phyloP scores from a whole-genome alignment of 202 grass and related monocot genomes.

The Zoysia matrella region DNA sequence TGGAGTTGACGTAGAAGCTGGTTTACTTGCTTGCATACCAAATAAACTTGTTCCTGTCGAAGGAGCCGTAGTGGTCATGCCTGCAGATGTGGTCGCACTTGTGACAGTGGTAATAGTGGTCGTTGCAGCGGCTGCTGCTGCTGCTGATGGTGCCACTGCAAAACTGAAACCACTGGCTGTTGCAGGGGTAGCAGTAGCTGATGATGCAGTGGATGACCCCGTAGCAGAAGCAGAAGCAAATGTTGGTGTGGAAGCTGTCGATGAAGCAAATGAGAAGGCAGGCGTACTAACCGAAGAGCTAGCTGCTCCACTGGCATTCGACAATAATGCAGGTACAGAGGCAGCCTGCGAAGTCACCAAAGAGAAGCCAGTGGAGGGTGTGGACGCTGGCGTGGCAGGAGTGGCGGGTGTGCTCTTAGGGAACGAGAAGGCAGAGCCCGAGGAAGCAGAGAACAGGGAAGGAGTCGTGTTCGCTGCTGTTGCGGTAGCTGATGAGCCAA shows the following conservation, averaged over 20 bases:
- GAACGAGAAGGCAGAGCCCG: constrained; percentile 52
- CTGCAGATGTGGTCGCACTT: constrained; percentile 50
- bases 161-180: constrained; percentile 47
- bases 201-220: constrained; percentile 42
- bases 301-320: constrained; percentile 44
- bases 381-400: constrained; percentile 23
- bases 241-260: constrained; percentile 50
- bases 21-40: constrained; percentile 49
- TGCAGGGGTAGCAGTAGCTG: constrained; percentile 49
- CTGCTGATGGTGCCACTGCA: constrained; percentile 38
- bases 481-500: constrained; percentile 42
- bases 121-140: constrained; percentile 42
- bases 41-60: constrained; percentile 59
- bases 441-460: constrained; percentile 54
- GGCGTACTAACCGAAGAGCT: constrained; percentile 42
- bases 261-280: constrained; percentile 48
- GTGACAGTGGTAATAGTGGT: constrained; percentile 48
- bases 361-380: constrained; percentile 53
- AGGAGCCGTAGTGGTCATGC: constrained; percentile 34
- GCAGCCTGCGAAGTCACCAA: constrained; percentile 53
- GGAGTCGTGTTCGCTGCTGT: constrained; percentile 38
- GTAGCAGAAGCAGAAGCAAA: constrained; percentile 54
- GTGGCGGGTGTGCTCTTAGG: constrained; percentile 40
- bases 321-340: constrained; percentile 48
- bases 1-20: constrained; percentile 46